These are phyloP conservation scores for Candida palmyrensis DNA, from an alignment of 805 yeast genomes.

Conservation along the genomic window DNA sequence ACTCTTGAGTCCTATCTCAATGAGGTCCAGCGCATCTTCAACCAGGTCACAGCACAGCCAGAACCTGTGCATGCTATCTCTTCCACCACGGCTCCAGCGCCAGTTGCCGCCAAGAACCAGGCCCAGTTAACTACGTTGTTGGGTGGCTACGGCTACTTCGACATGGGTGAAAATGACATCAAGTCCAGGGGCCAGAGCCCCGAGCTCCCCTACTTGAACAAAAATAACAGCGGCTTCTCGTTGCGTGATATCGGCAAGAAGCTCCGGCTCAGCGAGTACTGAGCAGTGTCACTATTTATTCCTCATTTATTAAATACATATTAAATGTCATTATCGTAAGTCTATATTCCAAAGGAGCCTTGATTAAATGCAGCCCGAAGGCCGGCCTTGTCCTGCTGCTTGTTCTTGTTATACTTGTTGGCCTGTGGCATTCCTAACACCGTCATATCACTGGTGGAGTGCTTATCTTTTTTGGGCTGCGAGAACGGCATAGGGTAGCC, in stretches of 20 bases:
- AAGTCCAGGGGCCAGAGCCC: constrained; percentile 56
- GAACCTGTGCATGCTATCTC: constrained; percentile 2
- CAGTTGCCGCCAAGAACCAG: constrained; percentile 5
- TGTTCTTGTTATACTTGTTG: constrained; percentile 31
- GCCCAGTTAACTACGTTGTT: constrained; percentile 31
- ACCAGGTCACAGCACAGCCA: constrained; percentile 15
- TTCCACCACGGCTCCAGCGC: neutral
- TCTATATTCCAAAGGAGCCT: constrained; percentile 63
- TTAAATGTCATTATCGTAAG: neutral
- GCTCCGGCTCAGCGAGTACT: constrained; percentile 59
- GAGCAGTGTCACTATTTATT: neutral
- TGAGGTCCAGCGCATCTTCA: constrained; percentile 36
- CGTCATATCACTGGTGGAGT: constrained; percentile 37
- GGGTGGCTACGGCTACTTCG: constrained; percentile 60
- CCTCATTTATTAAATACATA: neutral
- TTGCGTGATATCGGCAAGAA: constrained; percentile 60
- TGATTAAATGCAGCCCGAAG: constrained; percentile 61
- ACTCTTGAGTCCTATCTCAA: constrained; percentile 47
- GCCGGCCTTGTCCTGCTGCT: constrained; percentile 46
- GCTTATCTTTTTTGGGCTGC: constrained; percentile 10
- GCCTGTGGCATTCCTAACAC: constrained; percentile 45
- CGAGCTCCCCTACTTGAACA: constrained; percentile 43
- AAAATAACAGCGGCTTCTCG: constrained; percentile 35
- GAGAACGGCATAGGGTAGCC: constrained; percentile 5
- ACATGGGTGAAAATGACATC: constrained; percentile 48